Conservation (phyloP, 306 rosid genomes). For the Leucaena leucocephala region DNA sequence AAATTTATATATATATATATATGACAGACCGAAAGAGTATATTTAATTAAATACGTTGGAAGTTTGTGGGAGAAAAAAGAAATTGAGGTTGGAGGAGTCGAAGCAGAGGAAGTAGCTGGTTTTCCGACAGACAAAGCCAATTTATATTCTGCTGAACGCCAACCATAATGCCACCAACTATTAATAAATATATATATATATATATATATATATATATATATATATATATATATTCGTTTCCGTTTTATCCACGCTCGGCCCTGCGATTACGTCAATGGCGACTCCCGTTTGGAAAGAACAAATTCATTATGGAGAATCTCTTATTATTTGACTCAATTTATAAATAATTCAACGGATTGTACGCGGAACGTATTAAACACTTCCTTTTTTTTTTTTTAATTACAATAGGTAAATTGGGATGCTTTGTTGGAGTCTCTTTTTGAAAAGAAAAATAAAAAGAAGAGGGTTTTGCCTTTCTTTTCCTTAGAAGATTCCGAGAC, state of each 20-base stretch:
- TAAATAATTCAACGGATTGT: not conserved
- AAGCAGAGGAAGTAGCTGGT: constrained; percentile 1
- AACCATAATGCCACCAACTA: not conserved
- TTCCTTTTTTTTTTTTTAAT: not conserved
- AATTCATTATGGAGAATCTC: not conserved
- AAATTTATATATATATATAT: too few species aligned
- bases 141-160: not conserved
- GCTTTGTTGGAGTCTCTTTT: not conserved
- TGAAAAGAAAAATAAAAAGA: not conserved
- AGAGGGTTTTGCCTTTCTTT: not conserved
- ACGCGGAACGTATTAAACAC: not conserved
- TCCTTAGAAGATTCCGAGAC: too few species aligned
- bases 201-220: not conserved
- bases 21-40: not conserved
- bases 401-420: not conserved
- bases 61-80: too few species aligned
- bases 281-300: not conserved
- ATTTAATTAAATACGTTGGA: not conserved
- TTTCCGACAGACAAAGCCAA: not conserved
- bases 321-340: not conserved
- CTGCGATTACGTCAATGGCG: not conserved
- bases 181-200: too few species aligned
- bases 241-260: not conserved
- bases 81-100: not conserved
- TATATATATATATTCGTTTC: not conserved